Conservation (phyloP, 192 early-diverging fungal genomes). For the Powellomyces hirtus region DNA sequence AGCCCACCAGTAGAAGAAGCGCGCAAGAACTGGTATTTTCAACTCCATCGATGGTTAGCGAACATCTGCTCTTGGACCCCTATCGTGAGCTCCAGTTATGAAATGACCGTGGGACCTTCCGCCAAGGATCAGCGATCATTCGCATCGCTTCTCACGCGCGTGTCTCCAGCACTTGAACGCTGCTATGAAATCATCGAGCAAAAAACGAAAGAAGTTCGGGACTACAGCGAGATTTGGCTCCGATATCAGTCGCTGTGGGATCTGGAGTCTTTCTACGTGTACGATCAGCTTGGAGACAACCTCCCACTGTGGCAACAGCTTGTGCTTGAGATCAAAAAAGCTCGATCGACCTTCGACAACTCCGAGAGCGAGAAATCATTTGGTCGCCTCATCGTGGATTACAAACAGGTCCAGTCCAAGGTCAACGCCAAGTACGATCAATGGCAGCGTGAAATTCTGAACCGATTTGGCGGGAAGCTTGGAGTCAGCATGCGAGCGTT, state of each 20-base stretch:
- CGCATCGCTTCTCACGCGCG: neutral
- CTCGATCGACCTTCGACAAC: slow-evolving; percentile 94
- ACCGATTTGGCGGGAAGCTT: slow-evolving; percentile 83
- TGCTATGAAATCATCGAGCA: slow-evolving; percentile 85
- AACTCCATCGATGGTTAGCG: slow-evolving; percentile 90
- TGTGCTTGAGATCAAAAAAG: slow-evolving; percentile 90
- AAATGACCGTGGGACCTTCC: slow-evolving; percentile 57
- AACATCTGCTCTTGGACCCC: slow-evolving; percentile 81
- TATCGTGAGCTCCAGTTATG: slow-evolving; percentile 88
- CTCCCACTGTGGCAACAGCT: slow-evolving; percentile 90
- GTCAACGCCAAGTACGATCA: slow-evolving; percentile 96
- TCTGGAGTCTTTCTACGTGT: slow-evolving; percentile 82
- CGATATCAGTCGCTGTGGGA: slow-evolving; percentile 99
- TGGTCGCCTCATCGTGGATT: slow-evolving; percentile 86
- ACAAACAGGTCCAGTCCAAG: slow-evolving; percentile 97
- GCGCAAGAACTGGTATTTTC: slow-evolving; percentile 79
- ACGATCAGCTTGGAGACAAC: slow-evolving; percentile 80
- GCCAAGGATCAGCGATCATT: neutral
- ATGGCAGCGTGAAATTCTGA: slow-evolving; percentile 96
- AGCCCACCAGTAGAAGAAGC: slow-evolving; percentile 96
- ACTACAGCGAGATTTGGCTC: slow-evolving; percentile 93
- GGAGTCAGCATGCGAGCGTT: slow-evolving; percentile 79
- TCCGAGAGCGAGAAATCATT: slow-evolving; percentile 86
- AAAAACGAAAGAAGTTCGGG: slow-evolving; percentile 69
- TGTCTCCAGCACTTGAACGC: slow-evolving; percentile 65